These are phyloP conservation scores for Dissophora ornata DNA, from an alignment of 192 early-diverging fungal species.

Conservation along the genomic window DNA sequence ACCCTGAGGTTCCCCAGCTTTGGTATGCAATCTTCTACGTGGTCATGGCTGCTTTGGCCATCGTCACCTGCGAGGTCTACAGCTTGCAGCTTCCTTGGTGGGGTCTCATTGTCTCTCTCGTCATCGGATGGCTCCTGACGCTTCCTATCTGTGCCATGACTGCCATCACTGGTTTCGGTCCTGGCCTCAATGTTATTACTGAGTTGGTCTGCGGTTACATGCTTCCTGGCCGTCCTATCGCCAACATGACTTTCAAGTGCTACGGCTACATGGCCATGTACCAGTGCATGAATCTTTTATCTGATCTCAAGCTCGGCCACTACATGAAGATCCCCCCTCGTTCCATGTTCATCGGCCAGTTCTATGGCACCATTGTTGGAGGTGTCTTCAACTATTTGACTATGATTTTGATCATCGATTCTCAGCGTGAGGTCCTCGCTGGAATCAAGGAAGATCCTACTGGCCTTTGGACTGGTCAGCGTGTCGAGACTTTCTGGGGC, in stretches of 20 bases:
- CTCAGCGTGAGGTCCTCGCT: constrained; percentile 36
- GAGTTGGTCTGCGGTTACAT: no score
- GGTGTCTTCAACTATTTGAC: constrained; percentile 57
- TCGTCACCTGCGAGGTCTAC: constrained; percentile 46
- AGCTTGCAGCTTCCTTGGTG: constrained; percentile 62
- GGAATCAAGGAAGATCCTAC: constrained; percentile 49
- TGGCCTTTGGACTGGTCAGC: constrained; percentile 64
- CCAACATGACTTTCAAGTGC: no score
- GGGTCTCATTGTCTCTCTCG: constrained; percentile 57
- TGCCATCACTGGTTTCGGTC: constrained; percentile 62
- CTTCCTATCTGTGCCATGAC: constrained; percentile 69
- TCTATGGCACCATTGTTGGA: constrained; percentile 66
- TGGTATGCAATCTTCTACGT: no score
- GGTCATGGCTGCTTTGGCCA: constrained; percentile 47
- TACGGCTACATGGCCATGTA: no score
- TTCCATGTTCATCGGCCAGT: constrained; percentile 70
- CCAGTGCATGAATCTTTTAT: no score
- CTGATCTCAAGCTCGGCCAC: no score
- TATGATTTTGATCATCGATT: constrained; percentile 49
- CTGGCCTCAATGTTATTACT: constrained; percentile 67
- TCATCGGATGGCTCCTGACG: constrained; percentile 54
- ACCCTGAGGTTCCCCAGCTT: no score
- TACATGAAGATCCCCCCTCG: constrained; percentile 82
- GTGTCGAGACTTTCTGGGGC: constrained; percentile 67
- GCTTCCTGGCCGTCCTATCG: no score